Evolutionary conservation across 345 rosid genomes (phyloP), one percentile per base, ranked within the genome.

Genomic region (Euclidium syriacum): DNA sequence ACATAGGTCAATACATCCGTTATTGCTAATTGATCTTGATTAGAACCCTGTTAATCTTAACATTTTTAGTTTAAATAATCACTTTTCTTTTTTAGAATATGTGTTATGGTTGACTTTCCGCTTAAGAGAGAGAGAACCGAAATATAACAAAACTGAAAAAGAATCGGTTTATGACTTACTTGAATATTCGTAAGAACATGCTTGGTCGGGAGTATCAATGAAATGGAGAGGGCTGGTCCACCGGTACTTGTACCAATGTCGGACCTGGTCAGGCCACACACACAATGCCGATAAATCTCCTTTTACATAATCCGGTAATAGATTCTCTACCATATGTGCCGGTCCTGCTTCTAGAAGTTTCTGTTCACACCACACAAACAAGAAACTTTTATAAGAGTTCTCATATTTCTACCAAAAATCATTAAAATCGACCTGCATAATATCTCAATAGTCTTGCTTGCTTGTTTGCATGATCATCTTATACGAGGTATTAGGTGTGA

Each of bases 191-290:
- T 92, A 92, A 73, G 81, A 83, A 64, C 97, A 92, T 65, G 46
- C 75, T 75, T 86, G 81, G 79, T 92, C 97, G 4, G 95, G 98
- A 10, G 98, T 89, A 68, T 89, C 95, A 36, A 85, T 65, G 67
- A 74, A 92, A 82, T 92, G 98, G 49, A 92, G 77, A 58, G 84
- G 76, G 59, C 91, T 82, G 44, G 86, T 85, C 97, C 98, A 92
- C 62, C 71, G 94, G 73, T 74, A 83, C 46, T 73, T 83, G 50
- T 67, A 83, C 70, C 72, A 57, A 52, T 73, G 75, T 27, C 88
- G 75, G 52, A 92, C 64, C 63, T 85, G 77, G 75, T 92, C 98
- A 12, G 98, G 55, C 97, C 98, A 92, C 5, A 96, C 78, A 75
- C 95, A 89, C 47, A 92, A 81, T 39, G 85, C 70, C 29, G 97